phyloP scores from a whole-genome alignment of 2,329 filamentous ascomycete genomes.

The Huntiella abstrusa region DNA sequence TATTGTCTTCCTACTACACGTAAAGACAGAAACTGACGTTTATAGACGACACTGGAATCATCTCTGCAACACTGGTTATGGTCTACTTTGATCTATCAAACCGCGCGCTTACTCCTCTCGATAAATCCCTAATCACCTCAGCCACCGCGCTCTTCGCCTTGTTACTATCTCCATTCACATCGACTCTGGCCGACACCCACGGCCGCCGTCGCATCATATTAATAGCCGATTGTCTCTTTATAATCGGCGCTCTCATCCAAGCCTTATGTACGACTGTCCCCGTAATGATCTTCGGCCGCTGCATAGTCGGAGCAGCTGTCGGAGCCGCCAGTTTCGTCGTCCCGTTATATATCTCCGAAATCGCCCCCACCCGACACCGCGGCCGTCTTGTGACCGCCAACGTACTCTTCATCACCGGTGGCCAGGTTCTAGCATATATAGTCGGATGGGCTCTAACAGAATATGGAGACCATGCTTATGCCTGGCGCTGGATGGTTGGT shows the following conservation, averaged over 20 bases:
- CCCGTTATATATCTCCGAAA: constrained; percentile 74
- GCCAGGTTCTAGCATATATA: constrained; percentile 77
- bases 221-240: constrained; percentile 46
- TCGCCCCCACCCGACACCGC: constrained; percentile 56
- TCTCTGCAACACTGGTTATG: constrained; percentile 48
- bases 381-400: constrained; percentile 69
- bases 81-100: constrained; percentile 39
- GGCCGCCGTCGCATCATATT: constrained; percentile 46
- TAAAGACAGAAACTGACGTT: constrained; percentile 1
- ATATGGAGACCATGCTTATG: constrained; percentile 29
- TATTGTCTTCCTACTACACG: constrained; percentile 9
- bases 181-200: constrained; percentile 40
- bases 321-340: constrained; percentile 66
- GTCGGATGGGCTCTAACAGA: constrained; percentile 58
- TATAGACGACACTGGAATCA: constrained; percentile 47
- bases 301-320: constrained; percentile 52
- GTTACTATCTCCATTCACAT: constrained; percentile 42
- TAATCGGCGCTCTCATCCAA: constrained; percentile 47
- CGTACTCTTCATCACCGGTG: constrained; percentile 66
- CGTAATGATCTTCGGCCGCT: constrained; percentile 47
- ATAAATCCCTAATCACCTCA: constrained; percentile 55
- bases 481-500: constrained; percentile 87
- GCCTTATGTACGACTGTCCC: constrained; percentile 37
- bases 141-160: constrained; percentile 49
- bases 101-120: constrained; percentile 37